Evolutionary conservation across 345 rosid genomes (phyloP), one percentile per base, ranked within the genome.

Genomic region (Pseudoturritis turrita): DNA sequence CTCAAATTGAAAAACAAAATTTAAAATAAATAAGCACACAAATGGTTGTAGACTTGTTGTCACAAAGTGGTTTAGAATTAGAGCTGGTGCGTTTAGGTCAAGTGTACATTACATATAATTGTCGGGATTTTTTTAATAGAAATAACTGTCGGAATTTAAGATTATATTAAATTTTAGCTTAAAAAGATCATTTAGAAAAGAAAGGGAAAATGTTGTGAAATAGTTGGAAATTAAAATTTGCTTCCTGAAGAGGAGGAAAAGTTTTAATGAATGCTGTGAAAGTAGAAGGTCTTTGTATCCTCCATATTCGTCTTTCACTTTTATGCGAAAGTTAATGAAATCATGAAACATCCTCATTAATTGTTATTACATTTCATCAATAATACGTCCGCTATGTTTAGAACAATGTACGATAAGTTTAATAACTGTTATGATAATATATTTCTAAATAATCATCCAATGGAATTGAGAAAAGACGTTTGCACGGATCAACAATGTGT

Each of bases 401-500:
- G 1, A 10, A 69, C 11, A 15, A 23, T 23, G 49, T 35, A 56
- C 55, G 17, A 6, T 57, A 7, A 57, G 25, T 36, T 69, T 57
- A n/a, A 13, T 11, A 69, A n/a, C 73, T 70, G 17, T 11, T 25
- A 59, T 17, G 11, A 28, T 19, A 12, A 33, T 23, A 10, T 47
- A 13, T 18, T 7, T 36, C 3, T 17, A 36, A 39, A 29, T 12
- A n/a, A 43, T 31, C 35, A 52, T 52, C 18, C 17, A 22, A 54
- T 43, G 8, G 21, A 41, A 53, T 5, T 26, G 21, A 21, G 76
- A 72, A 63, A 62, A 44, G 63, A 53, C 63, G 55, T 62, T 11
- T 52, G 70, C 55, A 63, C 64, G 71, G 64, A 51, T 2, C 76
- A 63, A 72, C 18, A 44, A 18, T 54, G 40, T 63, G 56, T 33